These are phyloP conservation scores for Apodospora peruviana DNA, from an alignment of 495 filamentous ascomycete species.

Conservation along the genomic window DNA sequence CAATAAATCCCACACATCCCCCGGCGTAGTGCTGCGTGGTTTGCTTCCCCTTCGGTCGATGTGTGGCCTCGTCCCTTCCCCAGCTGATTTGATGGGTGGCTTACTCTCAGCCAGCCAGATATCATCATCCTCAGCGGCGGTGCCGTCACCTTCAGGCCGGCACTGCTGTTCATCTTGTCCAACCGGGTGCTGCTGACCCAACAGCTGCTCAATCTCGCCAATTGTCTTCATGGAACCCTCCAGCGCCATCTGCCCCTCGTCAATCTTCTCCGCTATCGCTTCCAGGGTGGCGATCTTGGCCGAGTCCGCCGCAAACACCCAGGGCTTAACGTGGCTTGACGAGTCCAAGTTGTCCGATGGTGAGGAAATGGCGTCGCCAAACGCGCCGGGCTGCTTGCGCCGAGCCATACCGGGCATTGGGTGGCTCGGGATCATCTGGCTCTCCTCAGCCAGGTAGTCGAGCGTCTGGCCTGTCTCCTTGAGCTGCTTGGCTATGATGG, in stretches of 20 bases:
- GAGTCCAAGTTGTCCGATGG: slow-evolving; percentile 25
- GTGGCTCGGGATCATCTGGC: slow-evolving; percentile 60
- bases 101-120: slow-evolving; percentile 27
- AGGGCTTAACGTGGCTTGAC: slow-evolving; percentile 36
- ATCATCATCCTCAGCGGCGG: slow-evolving; percentile 20
- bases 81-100: slow-evolving; percentile 14
- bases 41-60: slow-evolving; percentile 17
- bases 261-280: slow-evolving; percentile 42
- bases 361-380: slow-evolving; percentile 15
- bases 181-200: slow-evolving; percentile 11
- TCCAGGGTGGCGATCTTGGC: slow-evolving; percentile 45
- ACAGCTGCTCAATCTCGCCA: slow-evolving; percentile 31
- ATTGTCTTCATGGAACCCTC: slow-evolving; percentile 37
- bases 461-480: slow-evolving; percentile 51
- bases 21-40: slow-evolving; percentile 10
- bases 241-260: slow-evolving; percentile 39
- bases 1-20: slow-evolving; percentile 36
- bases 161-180: slow-evolving; percentile 6
- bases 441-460: slow-evolving; percentile 60
- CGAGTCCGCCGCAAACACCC: slow-evolving; percentile 45
- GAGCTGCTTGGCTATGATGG: slow-evolving; percentile 53
- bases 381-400: slow-evolving; percentile 7
- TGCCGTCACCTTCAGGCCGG: slow-evolving; percentile 7
- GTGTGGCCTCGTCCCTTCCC: slow-evolving; percentile 18
- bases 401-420: slow-evolving; percentile 37